A percentile compares a stretch with the other conserved stretches of the same genome.
These are phyloP conservation scores for Usnea hakonensis DNA, from an alignment of 495 filamentous ascomycete genomes.

Conservation along the genomic window DNA sequence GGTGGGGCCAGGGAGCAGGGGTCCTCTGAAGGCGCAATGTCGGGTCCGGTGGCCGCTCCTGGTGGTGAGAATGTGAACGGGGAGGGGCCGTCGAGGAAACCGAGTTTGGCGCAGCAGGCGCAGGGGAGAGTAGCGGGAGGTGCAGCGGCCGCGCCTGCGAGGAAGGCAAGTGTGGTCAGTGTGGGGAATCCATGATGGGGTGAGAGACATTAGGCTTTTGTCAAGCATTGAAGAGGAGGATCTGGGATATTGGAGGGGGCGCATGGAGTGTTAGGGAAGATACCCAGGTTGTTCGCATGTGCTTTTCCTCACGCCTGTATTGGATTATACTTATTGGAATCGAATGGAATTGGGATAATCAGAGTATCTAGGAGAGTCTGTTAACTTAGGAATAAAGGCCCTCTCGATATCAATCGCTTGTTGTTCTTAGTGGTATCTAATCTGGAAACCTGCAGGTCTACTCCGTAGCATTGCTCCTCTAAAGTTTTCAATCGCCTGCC, in stretches of 20 bases:
- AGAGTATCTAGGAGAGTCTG: not conserved
- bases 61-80: slow-evolving; percentile 4
- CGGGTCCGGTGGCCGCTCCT: not conserved
- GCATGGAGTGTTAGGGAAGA: slow-evolving; percentile 6
- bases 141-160: slow-evolving; percentile 10
- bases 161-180: slow-evolving; percentile 16
- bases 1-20: not conserved
- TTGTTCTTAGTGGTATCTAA: slow-evolving; percentile 8
- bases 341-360: not conserved
- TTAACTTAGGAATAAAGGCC: not conserved
- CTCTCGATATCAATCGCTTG: not conserved
- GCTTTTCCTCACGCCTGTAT: not conserved
- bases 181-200: slow-evolving; percentile 5
- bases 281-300: slow-evolving; percentile 1
- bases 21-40: not conserved
- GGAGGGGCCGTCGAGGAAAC: slow-evolving; percentile 13
- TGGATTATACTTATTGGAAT: not conserved
- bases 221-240: not conserved
- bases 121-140: not conserved
- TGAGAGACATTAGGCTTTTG: not conserved
- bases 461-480: not conserved
- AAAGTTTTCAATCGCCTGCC: not conserved
- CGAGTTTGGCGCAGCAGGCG: slow-evolving; percentile 13
- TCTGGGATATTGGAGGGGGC: not conserved
- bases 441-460: slow-evolving; percentile 3